These are phyloP conservation scores for Xylariales sp. DNA, from an alignment of 2,329 filamentous ascomycete genomes.

Conservation along the genomic window DNA sequence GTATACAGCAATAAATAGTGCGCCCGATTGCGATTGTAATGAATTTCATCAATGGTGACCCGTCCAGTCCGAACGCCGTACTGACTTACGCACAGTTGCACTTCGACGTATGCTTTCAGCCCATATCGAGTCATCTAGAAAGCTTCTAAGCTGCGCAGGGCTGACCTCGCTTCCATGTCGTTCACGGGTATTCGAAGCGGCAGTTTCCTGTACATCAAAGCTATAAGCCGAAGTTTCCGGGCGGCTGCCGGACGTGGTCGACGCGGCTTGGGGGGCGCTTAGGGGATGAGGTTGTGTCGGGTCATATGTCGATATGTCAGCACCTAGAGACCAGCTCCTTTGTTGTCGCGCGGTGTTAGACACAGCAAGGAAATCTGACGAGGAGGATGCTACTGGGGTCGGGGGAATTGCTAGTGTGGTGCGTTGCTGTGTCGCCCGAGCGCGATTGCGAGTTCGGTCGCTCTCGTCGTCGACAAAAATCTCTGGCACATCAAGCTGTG, in stretches of 20 bases:
- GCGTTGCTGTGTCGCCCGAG: slow-evolving; percentile 42
- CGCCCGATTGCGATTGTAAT: background rate
- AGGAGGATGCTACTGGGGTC: slow-evolving; percentile 41
- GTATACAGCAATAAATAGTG: background rate
- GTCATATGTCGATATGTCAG: slow-evolving; percentile 59
- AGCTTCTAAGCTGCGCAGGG: slow-evolving; percentile 81
- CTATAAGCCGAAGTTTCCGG: slow-evolving; percentile 66
- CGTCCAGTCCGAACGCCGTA: slow-evolving; percentile 51
- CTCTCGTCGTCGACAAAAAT: slow-evolving; percentile 88
- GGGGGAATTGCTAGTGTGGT: slow-evolving; percentile 48
- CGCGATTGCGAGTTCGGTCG: slow-evolving; percentile 53
- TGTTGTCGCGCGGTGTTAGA: slow-evolving; percentile 53
- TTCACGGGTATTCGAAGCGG: slow-evolving; percentile 58
- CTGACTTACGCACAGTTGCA: slow-evolving; percentile 71
- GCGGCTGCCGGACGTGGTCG: slow-evolving; percentile 55
- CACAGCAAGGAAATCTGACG: slow-evolving; percentile 52
- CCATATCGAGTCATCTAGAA: slow-evolving; percentile 91
- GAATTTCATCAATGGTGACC: slow-evolving; percentile 36
- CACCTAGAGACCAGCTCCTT: slow-evolving; percentile 57
- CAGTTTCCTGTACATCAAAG: slow-evolving; percentile 65
- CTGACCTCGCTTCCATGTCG: slow-evolving; percentile 77
- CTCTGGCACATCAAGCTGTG: slow-evolving; percentile 85
- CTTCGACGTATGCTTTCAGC: slow-evolving; percentile 91
- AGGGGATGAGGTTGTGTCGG: slow-evolving; percentile 62
- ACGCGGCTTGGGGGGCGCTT: slow-evolving; percentile 63